Evolutionary conservation across 2,329 filamentous ascomycete genomes (phyloP), one percentile per base, ranked within the genome.

Genomic region (Tolypocladium cylindrosporum): DNA sequence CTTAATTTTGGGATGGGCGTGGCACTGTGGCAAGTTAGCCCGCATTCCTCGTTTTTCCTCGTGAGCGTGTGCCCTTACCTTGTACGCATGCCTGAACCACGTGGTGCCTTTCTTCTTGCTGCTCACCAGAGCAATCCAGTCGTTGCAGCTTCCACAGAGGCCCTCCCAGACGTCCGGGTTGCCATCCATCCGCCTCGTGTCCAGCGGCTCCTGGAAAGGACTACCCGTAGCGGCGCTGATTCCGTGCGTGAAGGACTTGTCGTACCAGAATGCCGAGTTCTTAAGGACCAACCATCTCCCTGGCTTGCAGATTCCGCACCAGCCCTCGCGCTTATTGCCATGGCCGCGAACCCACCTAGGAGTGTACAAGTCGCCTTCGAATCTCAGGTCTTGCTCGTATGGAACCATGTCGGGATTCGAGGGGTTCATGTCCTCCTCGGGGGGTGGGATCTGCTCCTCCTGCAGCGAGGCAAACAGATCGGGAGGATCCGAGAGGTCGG

Each of bases 101-200:
- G 90, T 92, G 1, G 90, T 95, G n/a, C 89, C 89, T 75, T 93
- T 92, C 78, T 93, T 93, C 76, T 93, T 93, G 70, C 86, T 91
- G 74, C 88, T 92, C 48, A 91, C 88, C 41, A 92, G 76, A 14
- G 87, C 85, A 63, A 92, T 87, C 89, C 89, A 92, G 61, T 91
- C 87, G 63, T 86, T 87, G 73, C 89, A 92, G 68, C 84, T 87
- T 55, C 87, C 84, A 67, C 89, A 93, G 7, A 91, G 77, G 2
- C 87, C 89, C 68, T 93, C 89, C 87, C 87, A 91, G 4, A 91
- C 87, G 67, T 91, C 89, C 4, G 89, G 84, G 66, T 91, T 92
- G 43, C 88, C 87, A 68, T 91, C 88, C 76, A 89, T 90, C 55
- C 89, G 81, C 59, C 89, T 79, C 27, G 85, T 89, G 66, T 90